A percentile compares a stretch with the other conserved stretches of the same genome.
Conservation (phyloP, 768 basidiomycete species). For the Tricholoma hemisulphureum region DNA sequence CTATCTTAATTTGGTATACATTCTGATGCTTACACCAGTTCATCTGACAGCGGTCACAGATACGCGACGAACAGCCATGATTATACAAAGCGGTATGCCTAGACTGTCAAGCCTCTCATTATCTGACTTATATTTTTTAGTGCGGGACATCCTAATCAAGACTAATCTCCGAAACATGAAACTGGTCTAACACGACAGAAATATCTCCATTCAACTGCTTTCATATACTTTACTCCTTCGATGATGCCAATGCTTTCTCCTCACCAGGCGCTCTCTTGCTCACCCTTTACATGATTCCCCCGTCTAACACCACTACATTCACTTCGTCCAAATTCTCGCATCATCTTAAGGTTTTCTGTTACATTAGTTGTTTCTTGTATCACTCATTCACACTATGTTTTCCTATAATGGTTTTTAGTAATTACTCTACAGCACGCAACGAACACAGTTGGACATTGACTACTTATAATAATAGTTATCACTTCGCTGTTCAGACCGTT, state of each 20-base stretch:
- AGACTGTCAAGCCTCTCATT: not conserved
- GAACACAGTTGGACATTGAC: not conserved
- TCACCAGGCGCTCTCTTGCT: too few species aligned
- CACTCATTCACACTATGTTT: slow-evolving; percentile 5
- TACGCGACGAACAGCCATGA: slow-evolving; percentile 67
- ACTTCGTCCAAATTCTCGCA: not conserved
- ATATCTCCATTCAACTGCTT: not conserved
- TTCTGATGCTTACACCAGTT: slow-evolving; percentile 39
- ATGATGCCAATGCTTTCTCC: slow-evolving; percentile 2
- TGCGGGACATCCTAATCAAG: slow-evolving; percentile 70
- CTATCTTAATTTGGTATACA: not conserved
- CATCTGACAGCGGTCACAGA: slow-evolving; percentile 84
- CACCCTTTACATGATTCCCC: too few species aligned
- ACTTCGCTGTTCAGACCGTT: not conserved
- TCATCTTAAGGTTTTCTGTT: not conserved
- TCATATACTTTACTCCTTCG: slow-evolving; percentile 1
- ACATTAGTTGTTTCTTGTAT: not conserved
- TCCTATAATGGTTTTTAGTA: slow-evolving; percentile 2
- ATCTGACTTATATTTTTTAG: slow-evolving; percentile 30
- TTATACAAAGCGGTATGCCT: slow-evolving; percentile 67
- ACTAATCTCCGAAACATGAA: slow-evolving; percentile 60
- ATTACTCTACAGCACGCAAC: slow-evolving; percentile 3
- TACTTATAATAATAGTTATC: not conserved
- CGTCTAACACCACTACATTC: not conserved
- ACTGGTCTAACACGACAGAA: slow-evolving; percentile 37